phyloP scores from a whole-genome alignment of 2,329 filamentous ascomycete genomes.

The Xylariales sp. region DNA sequence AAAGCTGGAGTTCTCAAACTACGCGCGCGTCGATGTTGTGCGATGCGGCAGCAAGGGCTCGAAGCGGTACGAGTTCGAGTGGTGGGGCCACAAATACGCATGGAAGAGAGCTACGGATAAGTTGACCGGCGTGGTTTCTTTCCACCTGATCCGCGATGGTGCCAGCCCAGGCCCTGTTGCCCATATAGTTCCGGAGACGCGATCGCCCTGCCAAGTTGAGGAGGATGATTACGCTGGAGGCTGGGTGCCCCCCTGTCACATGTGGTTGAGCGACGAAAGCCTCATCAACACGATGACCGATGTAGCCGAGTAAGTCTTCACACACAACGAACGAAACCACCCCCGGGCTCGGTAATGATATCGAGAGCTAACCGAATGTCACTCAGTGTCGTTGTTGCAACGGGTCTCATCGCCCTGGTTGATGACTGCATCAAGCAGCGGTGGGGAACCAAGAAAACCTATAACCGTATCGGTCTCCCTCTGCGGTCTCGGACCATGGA shows the following conservation, averaged over 20 bases:
- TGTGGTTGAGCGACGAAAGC: constrained; percentile 79
- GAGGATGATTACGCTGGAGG: constrained; percentile 75
- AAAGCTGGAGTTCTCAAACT: constrained; percentile 95
- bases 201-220: constrained; percentile 64
- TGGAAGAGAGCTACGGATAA: constrained; percentile 75
- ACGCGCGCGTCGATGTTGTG: constrained; percentile 82
- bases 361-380: constrained; percentile 4
- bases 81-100: constrained; percentile 82
- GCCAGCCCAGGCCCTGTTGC: constrained; percentile 62
- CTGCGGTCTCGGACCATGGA: constrained; percentile 26
- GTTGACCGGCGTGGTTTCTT: constrained; percentile 67
- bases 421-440: constrained; percentile 85
- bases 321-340: no score
- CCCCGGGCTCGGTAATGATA: neutral
- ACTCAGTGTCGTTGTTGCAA: constrained; percentile 75
- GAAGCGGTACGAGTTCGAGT: constrained; percentile 86
- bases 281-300: constrained; percentile 68
- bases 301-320: constrained; percentile 70
- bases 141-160: constrained; percentile 71
- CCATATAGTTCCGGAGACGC: constrained; percentile 77
- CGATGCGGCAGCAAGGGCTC: constrained; percentile 60
- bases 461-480: constrained; percentile 31
- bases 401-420: constrained; percentile 82
- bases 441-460: constrained; percentile 54
- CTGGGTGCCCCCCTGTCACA: constrained; percentile 85